Evolutionary conservation across 2,329 filamentous ascomycete genomes (phyloP).

Genomic region (Bretziella fagacearum): DNA sequence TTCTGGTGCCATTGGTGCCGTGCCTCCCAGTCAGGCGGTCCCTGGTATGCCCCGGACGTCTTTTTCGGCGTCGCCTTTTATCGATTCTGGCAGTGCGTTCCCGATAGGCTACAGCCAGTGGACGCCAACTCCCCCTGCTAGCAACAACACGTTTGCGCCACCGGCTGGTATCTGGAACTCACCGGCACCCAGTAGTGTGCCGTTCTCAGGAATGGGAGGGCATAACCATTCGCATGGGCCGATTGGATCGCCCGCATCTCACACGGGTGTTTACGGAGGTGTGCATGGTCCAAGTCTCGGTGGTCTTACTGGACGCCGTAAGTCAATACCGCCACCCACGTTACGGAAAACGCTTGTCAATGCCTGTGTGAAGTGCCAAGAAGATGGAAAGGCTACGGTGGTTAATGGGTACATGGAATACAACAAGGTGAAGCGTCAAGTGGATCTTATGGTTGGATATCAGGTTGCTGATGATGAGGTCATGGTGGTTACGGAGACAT

Average conservation of each 20-base stretch:
- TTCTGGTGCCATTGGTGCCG: conserved; percentile 7
- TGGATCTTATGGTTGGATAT: conserved; percentile 36
- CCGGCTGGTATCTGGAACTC: conserved; percentile 10
- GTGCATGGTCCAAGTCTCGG: neutral
- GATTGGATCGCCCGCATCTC: no score
- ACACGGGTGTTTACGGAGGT: no score
- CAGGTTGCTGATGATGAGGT: conserved; percentile 43
- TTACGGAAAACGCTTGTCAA: conserved; percentile 61
- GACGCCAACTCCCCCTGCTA: conserved; percentile 19
- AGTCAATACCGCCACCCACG: conserved; percentile 26
- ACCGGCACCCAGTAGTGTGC: conserved; percentile 26
- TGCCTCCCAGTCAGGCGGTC: conserved; percentile 12
- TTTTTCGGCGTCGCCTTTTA: conserved; percentile 20
- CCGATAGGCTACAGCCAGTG: conserved; percentile 25
- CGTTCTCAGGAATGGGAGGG: neutral
- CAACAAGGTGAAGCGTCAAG: conserved; percentile 45
- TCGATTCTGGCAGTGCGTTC: conserved; percentile 25
- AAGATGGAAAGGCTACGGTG: conserved; percentile 22
- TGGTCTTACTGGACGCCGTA: neutral
- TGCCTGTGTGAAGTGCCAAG: conserved; percentile 50
- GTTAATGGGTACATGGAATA: conserved; percentile 49
- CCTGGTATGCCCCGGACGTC: conserved; percentile 15
- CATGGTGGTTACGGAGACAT: conserved; percentile 73
- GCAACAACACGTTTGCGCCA: conserved; percentile 8
- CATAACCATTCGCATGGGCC: no score